Evolutionary conservation across 2,329 filamentous ascomycete species (phyloP), one percentile per base, ranked within the genome.

Genomic region (Trichoderma oligosporum): DNA sequence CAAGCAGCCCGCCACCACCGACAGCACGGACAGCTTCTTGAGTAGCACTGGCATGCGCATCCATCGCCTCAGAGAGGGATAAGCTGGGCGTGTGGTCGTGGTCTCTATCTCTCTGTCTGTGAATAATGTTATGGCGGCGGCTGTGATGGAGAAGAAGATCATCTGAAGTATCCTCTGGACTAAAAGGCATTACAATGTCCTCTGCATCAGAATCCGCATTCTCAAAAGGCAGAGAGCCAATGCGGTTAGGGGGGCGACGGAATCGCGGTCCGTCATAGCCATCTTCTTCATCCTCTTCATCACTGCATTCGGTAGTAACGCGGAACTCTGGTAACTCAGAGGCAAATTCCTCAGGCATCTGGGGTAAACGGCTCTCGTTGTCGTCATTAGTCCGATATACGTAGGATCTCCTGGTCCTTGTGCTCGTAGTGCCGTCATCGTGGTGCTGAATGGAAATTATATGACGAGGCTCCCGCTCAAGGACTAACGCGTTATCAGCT

Each of bases 1-100:
- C 78, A 71, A 92, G 79, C 4, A 89, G 74, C 42, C 82, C 81
- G 25, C 81, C 81, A 24, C 81, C 81, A 4, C 81, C 81, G 1
- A 82, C 80, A 2, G 80, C 80, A 56, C 76, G 74, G 12, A 81
- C 76, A 1, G 81, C 78, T 66, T 84, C 82, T 60, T 84, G 81
- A 1, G 80, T 81, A 12, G 80, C 79, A 27, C 76, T 71, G 63
- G 80, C 77, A 25, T 76, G 75, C 22, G 79, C 78, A 65, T 81
- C 78, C 65, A 67, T 67, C 7, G 72, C 72, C 39, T 72, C 71
- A 22, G 66, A 59, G 11, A 74, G 66, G 8, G 68, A 67, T 41
- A 65, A 45, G 52, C 39, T 49, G 11, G 52, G 60, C 31, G 41
- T 31, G n/a, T 61, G 58, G 8, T 64, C 63, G 31, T 58, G 61